A percentile compares a stretch with the other conserved stretches of the same genome.
Evolutionary conservation across 1,284 basidiomycete genomes (phyloP).

Genomic region (Boletus sp.): DNA sequence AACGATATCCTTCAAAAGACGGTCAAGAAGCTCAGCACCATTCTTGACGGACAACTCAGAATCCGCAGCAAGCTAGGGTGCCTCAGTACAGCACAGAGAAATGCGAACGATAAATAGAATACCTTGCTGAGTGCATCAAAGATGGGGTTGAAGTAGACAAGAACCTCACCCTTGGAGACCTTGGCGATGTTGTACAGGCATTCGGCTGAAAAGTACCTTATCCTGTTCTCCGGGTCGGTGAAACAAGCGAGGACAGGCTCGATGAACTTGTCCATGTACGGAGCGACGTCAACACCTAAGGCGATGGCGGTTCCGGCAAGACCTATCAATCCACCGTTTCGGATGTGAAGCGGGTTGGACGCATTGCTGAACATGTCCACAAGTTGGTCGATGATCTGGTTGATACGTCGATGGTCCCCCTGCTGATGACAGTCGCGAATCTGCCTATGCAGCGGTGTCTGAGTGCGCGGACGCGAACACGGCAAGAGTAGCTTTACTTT

Average conservation of each 20-base stretch:
- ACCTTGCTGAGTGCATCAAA: conserved; percentile 98
- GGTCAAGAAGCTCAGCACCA: conserved; percentile 97
- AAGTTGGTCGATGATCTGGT: conserved; percentile 91
- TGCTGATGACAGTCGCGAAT: conserved; percentile 86
- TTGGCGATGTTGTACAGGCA: conserved; percentile 99
- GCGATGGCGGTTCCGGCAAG: conserved; percentile 97
- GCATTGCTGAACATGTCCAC: conserved; percentile 88
- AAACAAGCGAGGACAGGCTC: conserved; percentile 93
- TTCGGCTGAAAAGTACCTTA: conserved; percentile 97
- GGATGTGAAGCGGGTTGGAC: conserved; percentile 82
- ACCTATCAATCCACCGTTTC: conserved; percentile 96
- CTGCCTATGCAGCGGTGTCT: conserved; percentile 51
- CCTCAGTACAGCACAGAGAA: conserved; percentile 20
- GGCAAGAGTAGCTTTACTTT: conserved; percentile 58
- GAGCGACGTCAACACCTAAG: conserved; percentile 89
- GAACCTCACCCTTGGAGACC: conserved; percentile 96
- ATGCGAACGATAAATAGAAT: conserved; percentile 29
- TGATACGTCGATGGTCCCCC: conserved; percentile 82
- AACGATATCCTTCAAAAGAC: conserved; percentile 97
- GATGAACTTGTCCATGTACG: conserved; percentile 93
- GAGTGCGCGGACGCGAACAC: conserved; percentile 17
- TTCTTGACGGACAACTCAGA: conserved; percentile 98
- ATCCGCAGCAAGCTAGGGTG: conserved; percentile 87
- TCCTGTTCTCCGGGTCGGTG: conserved; percentile 91
- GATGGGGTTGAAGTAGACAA: conserved; percentile 98